phyloP scores from a whole-genome alignment of 2,329 filamentous ascomycete species.

The Monilinia fructigena region DNA sequence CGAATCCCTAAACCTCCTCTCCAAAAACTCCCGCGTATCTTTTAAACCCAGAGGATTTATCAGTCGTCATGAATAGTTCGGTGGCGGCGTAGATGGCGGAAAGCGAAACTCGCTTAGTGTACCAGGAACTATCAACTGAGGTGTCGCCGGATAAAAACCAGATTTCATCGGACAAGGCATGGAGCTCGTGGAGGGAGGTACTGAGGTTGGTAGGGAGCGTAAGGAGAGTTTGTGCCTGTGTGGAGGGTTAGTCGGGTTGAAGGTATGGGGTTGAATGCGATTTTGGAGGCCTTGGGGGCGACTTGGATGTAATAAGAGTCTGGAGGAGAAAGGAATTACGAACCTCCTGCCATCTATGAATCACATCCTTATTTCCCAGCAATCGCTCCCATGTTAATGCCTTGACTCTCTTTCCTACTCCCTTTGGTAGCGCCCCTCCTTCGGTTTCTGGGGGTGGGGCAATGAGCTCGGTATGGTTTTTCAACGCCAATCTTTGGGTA shows the following conservation, averaged over 20 bases:
- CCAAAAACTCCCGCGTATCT: constrained; percentile 78
- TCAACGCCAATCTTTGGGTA: constrained; percentile 60
- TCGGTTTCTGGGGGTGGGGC: constrained; percentile 44
- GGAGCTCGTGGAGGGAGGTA: constrained; percentile 73
- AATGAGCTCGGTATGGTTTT: constrained; percentile 32
- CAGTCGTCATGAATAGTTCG: constrained; percentile 94
- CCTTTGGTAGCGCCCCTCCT: constrained; percentile 40
- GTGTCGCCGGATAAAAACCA: constrained; percentile 81
- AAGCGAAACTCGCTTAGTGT: constrained; percentile 66
- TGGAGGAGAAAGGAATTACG: constrained; percentile 29
- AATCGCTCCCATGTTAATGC: constrained; percentile 73
- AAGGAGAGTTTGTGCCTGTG: constrained; percentile 79
- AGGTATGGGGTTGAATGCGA: neutral
- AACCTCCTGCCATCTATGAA: constrained; percentile 85
- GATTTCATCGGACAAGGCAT: constrained; percentile 85
- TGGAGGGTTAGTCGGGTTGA: constrained; percentile 3
- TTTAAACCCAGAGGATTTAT: constrained; percentile 67
- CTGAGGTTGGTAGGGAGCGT: constrained; percentile 78
- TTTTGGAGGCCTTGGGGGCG: neutral
- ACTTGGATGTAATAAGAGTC: neutral
- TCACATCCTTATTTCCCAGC: constrained; percentile 68
- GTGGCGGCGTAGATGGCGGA: constrained; percentile 70
- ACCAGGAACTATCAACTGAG: constrained; percentile 85
- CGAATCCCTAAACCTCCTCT: constrained; percentile 66
- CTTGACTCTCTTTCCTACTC: constrained; percentile 64